Evolutionary conservation across 768 basidiomycete genomes (phyloP).

Genomic region (Hygrophorus pudorinus): DNA sequence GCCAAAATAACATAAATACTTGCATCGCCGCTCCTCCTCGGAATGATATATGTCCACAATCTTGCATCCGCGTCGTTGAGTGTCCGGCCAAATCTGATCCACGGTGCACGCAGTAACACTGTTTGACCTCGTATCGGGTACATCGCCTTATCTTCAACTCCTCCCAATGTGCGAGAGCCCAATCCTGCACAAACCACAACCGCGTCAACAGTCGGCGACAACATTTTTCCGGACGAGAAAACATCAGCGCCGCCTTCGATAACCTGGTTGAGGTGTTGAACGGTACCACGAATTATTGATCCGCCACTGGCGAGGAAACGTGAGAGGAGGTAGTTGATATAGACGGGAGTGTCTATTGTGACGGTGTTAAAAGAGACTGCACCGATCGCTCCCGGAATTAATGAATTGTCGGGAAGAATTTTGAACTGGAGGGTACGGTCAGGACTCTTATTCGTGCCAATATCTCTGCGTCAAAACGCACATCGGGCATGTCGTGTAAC

Average conservation of each 20-base stretch:
- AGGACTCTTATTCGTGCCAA: conserved; percentile 4
- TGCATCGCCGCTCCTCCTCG: conserved; percentile 48
- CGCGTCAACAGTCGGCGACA: conserved; percentile 32
- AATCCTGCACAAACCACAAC: conserved; percentile 66
- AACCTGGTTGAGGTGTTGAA: conserved; percentile 65
- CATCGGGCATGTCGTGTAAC: conserved; percentile 46
- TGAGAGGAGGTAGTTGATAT: conserved; percentile 60
- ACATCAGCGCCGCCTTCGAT: conserved; percentile 47
- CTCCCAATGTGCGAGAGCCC: conserved; percentile 65
- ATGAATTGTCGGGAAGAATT: conserved; percentile 21
- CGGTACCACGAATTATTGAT: conserved; percentile 39
- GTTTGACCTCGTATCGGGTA: conserved; percentile 82
- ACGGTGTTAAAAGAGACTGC: conserved; percentile 59
- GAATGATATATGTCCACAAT: conserved; percentile 54
- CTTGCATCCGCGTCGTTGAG: conserved; percentile 26
- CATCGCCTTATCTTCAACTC: conserved; percentile 67
- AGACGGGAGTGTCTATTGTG: conserved; percentile 60
- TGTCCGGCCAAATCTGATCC: conserved; percentile 48
- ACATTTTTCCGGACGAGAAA: conserved; percentile 19
- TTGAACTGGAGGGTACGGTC: conserved; percentile 24
- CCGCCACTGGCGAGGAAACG: conserved; percentile 63
- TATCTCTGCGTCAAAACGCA: conserved; percentile 17
- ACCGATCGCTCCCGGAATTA: conserved; percentile 23
- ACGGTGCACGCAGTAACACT: conserved; percentile 62
- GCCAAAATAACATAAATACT: conserved; percentile 2